These are phyloP conservation scores for Ulmus americana DNA, from an alignment of 331 rosid species.

Conservation along the genomic window DNA sequence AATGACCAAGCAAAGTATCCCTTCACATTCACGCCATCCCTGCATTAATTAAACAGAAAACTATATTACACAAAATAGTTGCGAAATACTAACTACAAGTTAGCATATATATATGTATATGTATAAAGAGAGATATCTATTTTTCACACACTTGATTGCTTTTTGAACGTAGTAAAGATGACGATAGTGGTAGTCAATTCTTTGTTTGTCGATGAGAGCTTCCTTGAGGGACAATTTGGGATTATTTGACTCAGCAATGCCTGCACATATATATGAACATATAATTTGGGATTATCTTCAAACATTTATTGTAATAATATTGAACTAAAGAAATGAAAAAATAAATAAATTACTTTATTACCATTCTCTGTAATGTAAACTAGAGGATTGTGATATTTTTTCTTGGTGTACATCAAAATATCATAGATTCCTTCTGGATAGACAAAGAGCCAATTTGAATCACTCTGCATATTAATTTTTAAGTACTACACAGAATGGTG, in stretches of 20 bases:
- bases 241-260: conserved; percentile 17
- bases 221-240: conserved; percentile 16
- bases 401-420: neutral
- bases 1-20: conserved; percentile 42
- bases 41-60: neutral
- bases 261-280: neutral
- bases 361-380: conserved; percentile 19
- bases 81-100: neutral
- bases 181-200: conserved; percentile 15
- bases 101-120: neutral
- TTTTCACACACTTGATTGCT: conserved; percentile 18
- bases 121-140: too few relatives aligned
- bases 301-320: neutral
- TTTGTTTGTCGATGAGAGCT: conserved; percentile 8
- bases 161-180: conserved; percentile 11
- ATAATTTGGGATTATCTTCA: neutral
- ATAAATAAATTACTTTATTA: neutral
- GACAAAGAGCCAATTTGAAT: conserved; percentile 10
- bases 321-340: neutral
- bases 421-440: conserved; percentile 11
- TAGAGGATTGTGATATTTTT: neutral
- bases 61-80: neutral
- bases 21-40: conserved; percentile 32
- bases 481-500: too few relatives aligned
- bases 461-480: neutral